Percentiles rank a stretch among this genome's conserved stretches.
Conservation (phyloP, 345 rosid species). For the Salix udensis region DNA sequence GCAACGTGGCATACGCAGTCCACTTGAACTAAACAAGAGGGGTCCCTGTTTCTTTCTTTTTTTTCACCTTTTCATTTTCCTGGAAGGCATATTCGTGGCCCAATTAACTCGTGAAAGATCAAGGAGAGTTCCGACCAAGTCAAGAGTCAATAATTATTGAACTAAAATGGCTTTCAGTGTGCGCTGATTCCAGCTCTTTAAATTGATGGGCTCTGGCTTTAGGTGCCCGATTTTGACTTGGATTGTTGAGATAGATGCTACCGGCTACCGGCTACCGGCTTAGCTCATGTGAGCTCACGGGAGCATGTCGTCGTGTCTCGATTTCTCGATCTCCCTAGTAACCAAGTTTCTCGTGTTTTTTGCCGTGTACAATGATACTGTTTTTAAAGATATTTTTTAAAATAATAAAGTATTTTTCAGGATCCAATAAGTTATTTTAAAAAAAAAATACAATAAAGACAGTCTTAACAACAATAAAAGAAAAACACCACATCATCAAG, state of each 20-base stretch:
- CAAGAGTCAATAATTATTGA: not conserved
- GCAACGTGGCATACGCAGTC: not conserved
- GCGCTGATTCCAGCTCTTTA: not conserved
- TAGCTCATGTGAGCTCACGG: not conserved
- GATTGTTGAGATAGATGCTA: not conserved
- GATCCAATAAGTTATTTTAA: too few species aligned
- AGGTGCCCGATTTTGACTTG: not conserved
- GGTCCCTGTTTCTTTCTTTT: not conserved
- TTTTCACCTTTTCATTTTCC: not conserved
- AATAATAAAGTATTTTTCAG: too few species aligned
- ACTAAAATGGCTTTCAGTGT: not conserved
- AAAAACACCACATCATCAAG: too few species aligned
- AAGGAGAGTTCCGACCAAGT: not conserved
- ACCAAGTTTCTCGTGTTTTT: not conserved
- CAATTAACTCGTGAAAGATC: not conserved
- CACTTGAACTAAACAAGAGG: not conserved
- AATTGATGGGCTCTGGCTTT: not conserved
- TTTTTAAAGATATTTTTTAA: too few species aligned
- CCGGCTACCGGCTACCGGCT: not conserved
- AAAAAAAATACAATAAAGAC: too few species aligned
- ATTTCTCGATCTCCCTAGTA: not conserved
- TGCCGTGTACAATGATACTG: not conserved
- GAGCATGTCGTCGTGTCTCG: not conserved
- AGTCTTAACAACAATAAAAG: too few species aligned
- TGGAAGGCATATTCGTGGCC: not conserved